Evolutionary conservation across 352 stramenopile genomes (phyloP), one percentile per base, ranked within the genome.

Genomic region (Phytophthora uliginosa): DNA sequence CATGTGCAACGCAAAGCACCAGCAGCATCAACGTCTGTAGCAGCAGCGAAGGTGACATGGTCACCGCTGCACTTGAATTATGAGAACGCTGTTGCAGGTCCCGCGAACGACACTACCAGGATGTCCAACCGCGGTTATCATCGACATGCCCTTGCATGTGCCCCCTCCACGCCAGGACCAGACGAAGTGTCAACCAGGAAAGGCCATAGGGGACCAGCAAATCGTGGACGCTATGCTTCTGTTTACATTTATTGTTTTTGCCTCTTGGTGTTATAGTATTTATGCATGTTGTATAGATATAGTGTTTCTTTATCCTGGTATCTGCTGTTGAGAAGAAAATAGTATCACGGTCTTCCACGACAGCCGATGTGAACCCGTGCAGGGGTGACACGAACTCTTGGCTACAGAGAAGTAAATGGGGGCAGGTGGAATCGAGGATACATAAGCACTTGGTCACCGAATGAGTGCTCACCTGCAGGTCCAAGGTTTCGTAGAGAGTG

Each of bases 61-160:
- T 6, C 36, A 28, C 20, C 8, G 40, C 7, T 22, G 45, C 18
- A 62, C 40, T 73, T 20, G 52, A 47, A 54, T 55, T 53, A 34
- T 42, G 34, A 12, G 36, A 51, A 54, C 42, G 42, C 52, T 42
- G 52, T 47, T 47, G 38, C 38, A 52, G 48, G 38, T 33, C 31
- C 40, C 54, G 13, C 54, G 31, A 51, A 40, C 24, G 48, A 65
- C 34, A 58, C 48, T 51, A 67, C 34, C 48, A 72, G 28, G 58
- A 67, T 72, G 58, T 67, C 57, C 18, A 67, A 22, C 31, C 34
- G 50, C 64, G 55, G 47, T 60, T 56, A 57, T 54, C 47, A 56
- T 50, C 45, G 36, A 2, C 24, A 26, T 54, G 33, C 22, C 6
- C 18, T 36, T 40, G 34, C 56, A n/a, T 55, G 31, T 65, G 31